These are phyloP conservation scores for Chaetothyriales sp. DNA, from an alignment of 2,329 filamentous ascomycete genomes.

Conservation along the genomic window DNA sequence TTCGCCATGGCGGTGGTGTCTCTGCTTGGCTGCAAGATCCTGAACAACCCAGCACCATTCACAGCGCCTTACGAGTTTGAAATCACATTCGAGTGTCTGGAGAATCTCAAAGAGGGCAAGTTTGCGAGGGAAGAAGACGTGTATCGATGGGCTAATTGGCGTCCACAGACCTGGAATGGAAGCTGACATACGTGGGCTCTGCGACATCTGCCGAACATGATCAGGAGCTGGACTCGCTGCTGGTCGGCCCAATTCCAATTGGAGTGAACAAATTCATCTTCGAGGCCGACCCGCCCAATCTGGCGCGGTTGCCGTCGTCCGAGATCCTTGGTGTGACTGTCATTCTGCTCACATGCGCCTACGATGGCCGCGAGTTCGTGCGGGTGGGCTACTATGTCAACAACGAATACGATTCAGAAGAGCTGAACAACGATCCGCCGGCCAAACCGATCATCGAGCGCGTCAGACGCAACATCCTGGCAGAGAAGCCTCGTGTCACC, in stretches of 20 bases:
- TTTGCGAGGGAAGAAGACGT: background rate
- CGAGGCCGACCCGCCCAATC: constrained; percentile 84
- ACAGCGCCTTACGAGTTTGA: constrained; percentile 89
- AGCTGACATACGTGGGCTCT: constrained; percentile 95
- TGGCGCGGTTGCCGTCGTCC: constrained; percentile 75
- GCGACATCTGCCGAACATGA: constrained; percentile 95
- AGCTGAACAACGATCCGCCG: constrained; percentile 76
- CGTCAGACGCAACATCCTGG: constrained; percentile 79
- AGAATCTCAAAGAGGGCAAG: constrained; percentile 78
- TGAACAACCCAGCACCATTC: constrained; percentile 95
- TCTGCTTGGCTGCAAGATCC: constrained; percentile 82
- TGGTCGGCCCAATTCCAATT: constrained; percentile 92
- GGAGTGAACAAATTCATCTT: constrained; percentile 99
- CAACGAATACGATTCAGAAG: constrained; percentile 93
- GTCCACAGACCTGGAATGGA: constrained; percentile 83
- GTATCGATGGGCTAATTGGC: constrained; percentile 13
- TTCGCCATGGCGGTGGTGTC: constrained; percentile 84
- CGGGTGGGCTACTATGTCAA: constrained; percentile 99
- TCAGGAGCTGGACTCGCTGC: constrained; percentile 91
- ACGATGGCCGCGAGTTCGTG: constrained; percentile 92
- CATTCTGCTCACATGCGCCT: constrained; percentile 87
- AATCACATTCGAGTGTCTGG: constrained; percentile 96
- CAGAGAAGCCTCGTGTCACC: constrained; percentile 93
- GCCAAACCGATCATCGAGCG: constrained; percentile 85
- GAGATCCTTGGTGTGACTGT: constrained; percentile 96